Conservation (phyloP, 2,329 filamentous ascomycete species). For the Fusarium xyrophilum region DNA sequence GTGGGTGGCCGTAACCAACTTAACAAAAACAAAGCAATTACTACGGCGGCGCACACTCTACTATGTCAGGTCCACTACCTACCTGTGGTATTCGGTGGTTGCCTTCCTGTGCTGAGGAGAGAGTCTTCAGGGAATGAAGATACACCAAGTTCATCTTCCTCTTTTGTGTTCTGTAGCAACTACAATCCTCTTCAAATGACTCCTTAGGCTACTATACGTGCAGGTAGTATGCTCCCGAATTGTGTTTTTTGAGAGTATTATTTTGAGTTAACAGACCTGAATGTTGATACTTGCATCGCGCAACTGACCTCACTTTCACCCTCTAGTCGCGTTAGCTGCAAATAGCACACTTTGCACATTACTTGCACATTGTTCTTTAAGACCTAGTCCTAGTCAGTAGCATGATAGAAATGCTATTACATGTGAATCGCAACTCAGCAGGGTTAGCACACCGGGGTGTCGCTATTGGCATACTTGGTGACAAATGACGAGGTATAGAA, state of each 20-base stretch:
- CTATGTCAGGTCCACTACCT: too few relatives aligned
- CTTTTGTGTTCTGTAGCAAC: fast-evolving
- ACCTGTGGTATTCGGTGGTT: background rate
- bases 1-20: too few relatives aligned
- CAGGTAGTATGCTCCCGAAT: background rate
- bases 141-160: background rate
- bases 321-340: too few relatives aligned
- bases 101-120: background rate
- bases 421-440: background rate
- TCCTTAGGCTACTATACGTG: background rate
- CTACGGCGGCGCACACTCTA: too few relatives aligned
- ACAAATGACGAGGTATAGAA: background rate
- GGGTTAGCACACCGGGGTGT: too few relatives aligned
- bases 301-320: fast-evolving
- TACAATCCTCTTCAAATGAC: fast-evolving
- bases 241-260: background rate
- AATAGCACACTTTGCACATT: background rate
- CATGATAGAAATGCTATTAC: too few relatives aligned
- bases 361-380: background rate
- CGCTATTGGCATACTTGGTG: background rate
- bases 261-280: background rate
- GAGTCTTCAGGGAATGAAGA: background rate
- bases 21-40: too few relatives aligned
- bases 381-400: fast-evolving
- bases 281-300: fast-evolving